These are phyloP conservation scores for Albizia julibrissin DNA, from an alignment of 306 rosid genomes.

Conservation along the genomic window DNA sequence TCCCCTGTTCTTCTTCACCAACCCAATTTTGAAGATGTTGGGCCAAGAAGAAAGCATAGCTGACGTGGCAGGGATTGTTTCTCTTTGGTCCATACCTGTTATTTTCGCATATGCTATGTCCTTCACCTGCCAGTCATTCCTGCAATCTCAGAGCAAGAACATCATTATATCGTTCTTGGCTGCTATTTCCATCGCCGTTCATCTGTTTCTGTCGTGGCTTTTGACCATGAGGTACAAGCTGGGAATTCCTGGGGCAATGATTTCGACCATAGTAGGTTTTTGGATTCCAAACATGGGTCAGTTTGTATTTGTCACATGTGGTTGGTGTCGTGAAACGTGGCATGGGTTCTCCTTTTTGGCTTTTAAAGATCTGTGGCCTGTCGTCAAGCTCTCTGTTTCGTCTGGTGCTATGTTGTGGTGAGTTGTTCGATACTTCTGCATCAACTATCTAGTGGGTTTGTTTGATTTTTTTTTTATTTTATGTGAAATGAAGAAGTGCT, in stretches of 20 bases:
- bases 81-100: constrained; percentile 47
- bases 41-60: constrained; percentile 45
- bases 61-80: constrained; percentile 11
- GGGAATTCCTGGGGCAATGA: constrained; percentile 57
- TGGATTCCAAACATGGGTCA: constrained; percentile 57
- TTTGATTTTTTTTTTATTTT: not conserved
- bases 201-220: constrained; percentile 49
- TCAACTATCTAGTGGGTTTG: not conserved
- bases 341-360: not conserved
- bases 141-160: constrained; percentile 62
- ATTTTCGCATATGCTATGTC: constrained; percentile 44
- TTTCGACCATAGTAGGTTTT: constrained; percentile 33
- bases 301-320: constrained; percentile 38
- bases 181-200: constrained; percentile 31
- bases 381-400: constrained; percentile 56
- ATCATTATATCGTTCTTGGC: constrained; percentile 48
- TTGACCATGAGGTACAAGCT: constrained; percentile 33
- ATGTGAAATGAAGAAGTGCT: not conserved
- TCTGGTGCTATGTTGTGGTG: constrained; percentile 63
- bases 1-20: constrained; percentile 36
- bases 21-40: constrained; percentile 37
- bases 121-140: constrained; percentile 51
- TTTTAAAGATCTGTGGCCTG: constrained; percentile 45
- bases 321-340: not conserved
- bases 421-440: not conserved